Conservation (phyloP, 371 early-diverging fungal species). For the Mucor saturninus region DNA sequence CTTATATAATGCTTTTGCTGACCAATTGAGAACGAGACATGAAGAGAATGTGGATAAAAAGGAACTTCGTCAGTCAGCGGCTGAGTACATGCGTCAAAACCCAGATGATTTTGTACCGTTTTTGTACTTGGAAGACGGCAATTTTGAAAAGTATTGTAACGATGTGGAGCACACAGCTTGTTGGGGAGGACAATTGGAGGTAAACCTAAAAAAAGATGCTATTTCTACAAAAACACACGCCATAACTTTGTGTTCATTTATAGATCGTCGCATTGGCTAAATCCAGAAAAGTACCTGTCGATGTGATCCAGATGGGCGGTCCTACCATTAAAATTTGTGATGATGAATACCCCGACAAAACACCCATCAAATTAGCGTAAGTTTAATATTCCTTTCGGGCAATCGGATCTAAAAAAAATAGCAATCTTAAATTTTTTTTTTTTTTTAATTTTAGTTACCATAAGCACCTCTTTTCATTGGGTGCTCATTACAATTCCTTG, state of each 20-base stretch:
- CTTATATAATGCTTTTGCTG: constrained; percentile 86
- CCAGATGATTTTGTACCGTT: constrained; percentile 91
- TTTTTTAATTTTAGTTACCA: constrained; percentile 67
- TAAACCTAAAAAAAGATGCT: constrained; percentile 31
- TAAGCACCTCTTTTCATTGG: constrained; percentile 88
- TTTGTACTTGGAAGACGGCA: constrained; percentile 80
- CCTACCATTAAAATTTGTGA: constrained; percentile 79
- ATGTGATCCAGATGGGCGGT: constrained; percentile 79
- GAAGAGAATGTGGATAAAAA: constrained; percentile 53
- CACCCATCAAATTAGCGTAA: constrained; percentile 81
- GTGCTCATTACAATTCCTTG: constrained; percentile 86
- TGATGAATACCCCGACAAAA: constrained; percentile 63
- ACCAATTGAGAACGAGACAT: constrained; percentile 72
- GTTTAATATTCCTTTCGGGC: constrained; percentile 16
- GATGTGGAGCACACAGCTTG: constrained; percentile 80
- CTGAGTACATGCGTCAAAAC: constrained; percentile 78
- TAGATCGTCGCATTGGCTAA: constrained; percentile 81
- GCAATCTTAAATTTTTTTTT: neutral
- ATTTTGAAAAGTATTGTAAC: constrained; percentile 78
- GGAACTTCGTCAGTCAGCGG: constrained; percentile 72
- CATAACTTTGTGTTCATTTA: neutral
- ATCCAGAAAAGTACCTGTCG: constrained; percentile 70
- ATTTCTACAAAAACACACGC: neutral
- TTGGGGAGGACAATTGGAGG: constrained; percentile 97
- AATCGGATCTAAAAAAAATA: neutral